These are phyloP conservation scores for Dacryopinax spathularia DNA, from an alignment of 768 basidiomycete genomes.

Conservation along the genomic window DNA sequence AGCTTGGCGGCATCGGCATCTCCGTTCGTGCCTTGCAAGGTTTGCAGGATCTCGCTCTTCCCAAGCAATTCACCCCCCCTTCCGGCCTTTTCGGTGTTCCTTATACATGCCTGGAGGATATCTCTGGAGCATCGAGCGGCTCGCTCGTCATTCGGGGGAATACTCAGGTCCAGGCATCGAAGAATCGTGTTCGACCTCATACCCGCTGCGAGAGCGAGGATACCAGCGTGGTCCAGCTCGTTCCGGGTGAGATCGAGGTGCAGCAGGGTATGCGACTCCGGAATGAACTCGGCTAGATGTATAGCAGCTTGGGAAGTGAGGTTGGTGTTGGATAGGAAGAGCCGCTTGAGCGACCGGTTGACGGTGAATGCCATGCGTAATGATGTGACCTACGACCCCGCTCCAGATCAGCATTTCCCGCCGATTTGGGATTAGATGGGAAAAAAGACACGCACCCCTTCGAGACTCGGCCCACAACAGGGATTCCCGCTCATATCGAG, in stretches of 20 bases:
- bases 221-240: constrained; percentile 70
- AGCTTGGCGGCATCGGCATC: neutral
- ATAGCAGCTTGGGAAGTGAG: constrained; percentile 79
- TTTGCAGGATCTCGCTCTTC: neutral
- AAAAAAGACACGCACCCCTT: constrained; percentile 54
- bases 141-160: constrained; percentile 71
- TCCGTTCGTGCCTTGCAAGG: neutral
- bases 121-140: constrained; percentile 67
- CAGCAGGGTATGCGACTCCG: constrained; percentile 70
- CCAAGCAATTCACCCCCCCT: neutral
- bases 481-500: constrained; percentile 88
- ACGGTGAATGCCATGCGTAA: constrained; percentile 85
- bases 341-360: constrained; percentile 77
- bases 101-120: constrained; percentile 76
- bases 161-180: constrained; percentile 85
- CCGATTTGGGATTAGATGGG: constrained; percentile 25
- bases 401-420: neutral
- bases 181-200: constrained; percentile 69
- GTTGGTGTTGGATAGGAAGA: constrained; percentile 76
- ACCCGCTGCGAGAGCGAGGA: constrained; percentile 80
- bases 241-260: constrained; percentile 87
- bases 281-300: constrained; percentile 88
- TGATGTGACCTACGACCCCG: constrained; percentile 31
- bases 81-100: constrained; percentile 74
- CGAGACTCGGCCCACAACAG: constrained; percentile 74